Evolutionary conservation across 164 flowering plant species (phyloP).

Genomic region (Taxillus chinensis): DNA sequence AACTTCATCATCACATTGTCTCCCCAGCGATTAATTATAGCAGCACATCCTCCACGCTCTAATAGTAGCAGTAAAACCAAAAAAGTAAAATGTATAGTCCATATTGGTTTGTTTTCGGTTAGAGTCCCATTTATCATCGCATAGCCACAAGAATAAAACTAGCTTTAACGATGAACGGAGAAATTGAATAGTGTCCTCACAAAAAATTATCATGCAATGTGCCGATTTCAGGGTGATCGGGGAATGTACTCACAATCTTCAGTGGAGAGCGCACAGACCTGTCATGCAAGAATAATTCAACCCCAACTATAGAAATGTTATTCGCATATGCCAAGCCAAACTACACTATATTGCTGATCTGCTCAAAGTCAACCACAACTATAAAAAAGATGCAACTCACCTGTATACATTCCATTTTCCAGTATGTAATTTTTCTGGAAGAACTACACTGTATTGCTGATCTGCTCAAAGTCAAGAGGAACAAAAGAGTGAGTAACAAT

Average conservation of each 20-base stretch:
- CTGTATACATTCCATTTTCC: slow-evolving; percentile 23
- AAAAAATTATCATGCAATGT: slow-evolving; percentile 70
- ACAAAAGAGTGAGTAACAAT: neutral
- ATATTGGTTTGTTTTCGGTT: neutral
- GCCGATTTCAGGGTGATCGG: slow-evolving; percentile 51
- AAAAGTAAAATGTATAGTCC: neutral
- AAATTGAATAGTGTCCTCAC: slow-evolving; percentile 25
- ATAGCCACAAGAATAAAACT: neutral
- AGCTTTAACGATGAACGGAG: neutral
- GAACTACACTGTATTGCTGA: slow-evolving; percentile 10
- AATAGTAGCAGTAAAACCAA: neutral
- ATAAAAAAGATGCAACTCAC: neutral
- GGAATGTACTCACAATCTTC: slow-evolving; percentile 48
- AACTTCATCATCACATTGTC: slow-evolving; percentile 1
- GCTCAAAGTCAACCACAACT: neutral
- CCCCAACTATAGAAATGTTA: too few species aligned
- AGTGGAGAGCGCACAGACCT: slow-evolving; percentile 61
- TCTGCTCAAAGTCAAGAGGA: slow-evolving; percentile 7
- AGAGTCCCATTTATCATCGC: neutral
- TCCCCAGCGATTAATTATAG: neutral
- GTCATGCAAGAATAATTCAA: slow-evolving; percentile 10
- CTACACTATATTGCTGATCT: slow-evolving; percentile 12
- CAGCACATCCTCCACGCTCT: neutral
- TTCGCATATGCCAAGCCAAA: neutral
- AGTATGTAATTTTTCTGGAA: slow-evolving; percentile 15